Evolutionary conservation across 2,329 filamentous ascomycete genomes (phyloP).

Genomic region (Stagonosporopsis rhizophila): DNA sequence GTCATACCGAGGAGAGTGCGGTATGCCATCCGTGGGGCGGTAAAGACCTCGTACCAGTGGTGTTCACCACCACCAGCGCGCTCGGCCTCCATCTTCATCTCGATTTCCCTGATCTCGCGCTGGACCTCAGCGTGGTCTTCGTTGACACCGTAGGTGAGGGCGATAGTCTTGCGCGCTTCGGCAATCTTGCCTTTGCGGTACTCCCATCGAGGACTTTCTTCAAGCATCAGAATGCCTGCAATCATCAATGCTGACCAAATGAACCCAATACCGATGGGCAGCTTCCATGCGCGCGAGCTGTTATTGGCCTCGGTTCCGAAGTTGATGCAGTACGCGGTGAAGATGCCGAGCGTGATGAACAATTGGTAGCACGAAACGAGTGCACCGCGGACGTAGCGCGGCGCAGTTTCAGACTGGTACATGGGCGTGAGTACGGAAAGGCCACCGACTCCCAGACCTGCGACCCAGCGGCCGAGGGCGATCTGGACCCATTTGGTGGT

Average conservation of each 20-base stretch:
- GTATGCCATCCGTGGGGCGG: slow-evolving; percentile 70
- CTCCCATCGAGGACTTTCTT: slow-evolving; percentile 65
- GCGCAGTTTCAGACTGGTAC: slow-evolving; percentile 73
- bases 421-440: slow-evolving; percentile 65
- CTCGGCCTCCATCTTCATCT: slow-evolving; percentile 63
- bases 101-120: slow-evolving; percentile 63
- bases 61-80: slow-evolving; percentile 46
- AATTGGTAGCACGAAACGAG: slow-evolving; percentile 71
- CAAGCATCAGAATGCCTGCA: slow-evolving; percentile 61
- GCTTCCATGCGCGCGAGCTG: slow-evolving; percentile 65
- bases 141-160: slow-evolving; percentile 63
- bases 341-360: slow-evolving; percentile 73
- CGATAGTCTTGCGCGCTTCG: slow-evolving; percentile 58
- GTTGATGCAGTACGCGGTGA: slow-evolving; percentile 60
- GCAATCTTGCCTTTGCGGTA: slow-evolving; percentile 64
- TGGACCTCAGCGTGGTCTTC: slow-evolving; percentile 62
- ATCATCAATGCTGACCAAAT: slow-evolving; percentile 63
- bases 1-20: slow-evolving; percentile 67
- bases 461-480: slow-evolving; percentile 69
- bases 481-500: slow-evolving; percentile 67
- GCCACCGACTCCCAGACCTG: slow-evolving; percentile 70
- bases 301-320: slow-evolving; percentile 63
- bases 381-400: slow-evolving; percentile 68
- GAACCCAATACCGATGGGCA: slow-evolving; percentile 67
- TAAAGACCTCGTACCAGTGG: slow-evolving; percentile 66